These are phyloP conservation scores for Gloeopeniophorella convolvens DNA, from an alignment of 768 basidiomycete species.

Conservation along the genomic window DNA sequence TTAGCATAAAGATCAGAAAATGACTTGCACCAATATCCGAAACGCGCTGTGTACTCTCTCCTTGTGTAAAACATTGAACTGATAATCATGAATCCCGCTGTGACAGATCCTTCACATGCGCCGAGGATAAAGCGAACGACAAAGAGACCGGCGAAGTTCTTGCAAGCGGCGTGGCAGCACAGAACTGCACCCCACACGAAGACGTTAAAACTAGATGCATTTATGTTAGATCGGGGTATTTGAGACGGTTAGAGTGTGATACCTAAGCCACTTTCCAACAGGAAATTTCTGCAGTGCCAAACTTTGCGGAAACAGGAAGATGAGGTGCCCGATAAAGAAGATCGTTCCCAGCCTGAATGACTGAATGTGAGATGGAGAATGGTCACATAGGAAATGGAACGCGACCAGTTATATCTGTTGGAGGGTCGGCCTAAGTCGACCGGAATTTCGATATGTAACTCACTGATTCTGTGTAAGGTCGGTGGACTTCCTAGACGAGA, in stretches of 20 bases:
- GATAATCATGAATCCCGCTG: constrained; percentile 72
- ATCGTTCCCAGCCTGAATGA: constrained; percentile 57
- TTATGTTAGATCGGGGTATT: neutral
- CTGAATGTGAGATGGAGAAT: no score
- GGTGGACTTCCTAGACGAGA: constrained; percentile 42
- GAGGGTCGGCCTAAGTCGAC: neutral
- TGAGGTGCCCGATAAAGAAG: constrained; percentile 64
- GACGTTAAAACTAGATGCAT: constrained; percentile 56
- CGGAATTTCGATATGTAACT: neutral
- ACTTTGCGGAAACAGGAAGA: constrained; percentile 72
- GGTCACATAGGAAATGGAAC: no score
- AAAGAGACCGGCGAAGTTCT: constrained; percentile 58
- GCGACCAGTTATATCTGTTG: constrained; percentile 68
- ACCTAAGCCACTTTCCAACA: constrained; percentile 81
- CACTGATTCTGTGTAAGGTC: constrained; percentile 63
- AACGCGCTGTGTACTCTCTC: constrained; percentile 57
- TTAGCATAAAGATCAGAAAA: neutral
- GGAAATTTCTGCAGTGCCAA: constrained; percentile 65
- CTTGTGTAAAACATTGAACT: constrained; percentile 76
- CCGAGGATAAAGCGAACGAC: constrained; percentile 60
- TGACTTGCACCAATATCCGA: constrained; percentile 72
- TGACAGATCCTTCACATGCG: constrained; percentile 65
- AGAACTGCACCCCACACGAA: constrained; percentile 59
- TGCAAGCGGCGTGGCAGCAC: constrained; percentile 62
- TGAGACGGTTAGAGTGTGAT: neutral